Conservation (phyloP, 257 asterid species). For the Linaria vulgaris region DNA sequence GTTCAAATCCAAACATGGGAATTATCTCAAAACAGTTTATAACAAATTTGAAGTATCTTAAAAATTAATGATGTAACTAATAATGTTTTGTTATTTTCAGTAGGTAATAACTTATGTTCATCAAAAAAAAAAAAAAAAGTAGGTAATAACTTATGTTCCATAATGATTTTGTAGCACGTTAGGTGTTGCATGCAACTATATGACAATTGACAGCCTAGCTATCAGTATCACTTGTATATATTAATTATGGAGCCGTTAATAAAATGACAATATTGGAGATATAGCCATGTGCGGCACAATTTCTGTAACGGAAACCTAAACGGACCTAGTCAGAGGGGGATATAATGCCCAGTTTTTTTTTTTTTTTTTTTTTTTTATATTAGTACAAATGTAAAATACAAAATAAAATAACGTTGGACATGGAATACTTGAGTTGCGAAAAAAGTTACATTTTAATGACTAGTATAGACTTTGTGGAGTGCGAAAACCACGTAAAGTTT, state of each 20-base stretch:
- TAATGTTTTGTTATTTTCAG: too few species aligned
- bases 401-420: too few species aligned
- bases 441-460: too few species aligned
- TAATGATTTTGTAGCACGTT: neutral
- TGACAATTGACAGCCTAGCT: slow-evolving; percentile 11
- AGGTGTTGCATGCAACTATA: slow-evolving; percentile 19
- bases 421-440: neutral
- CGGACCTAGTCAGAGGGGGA: neutral
- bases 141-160: neutral
- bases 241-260: slow-evolving; percentile 46
- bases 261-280: slow-evolving; percentile 32
- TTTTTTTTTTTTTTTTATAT: neutral
- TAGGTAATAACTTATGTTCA: neutral
- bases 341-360: neutral
- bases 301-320: slow-evolving; percentile 21
- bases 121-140: neutral
- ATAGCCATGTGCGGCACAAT: slow-evolving; percentile 18
- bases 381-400: too few species aligned
- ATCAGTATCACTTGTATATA: too few species aligned
- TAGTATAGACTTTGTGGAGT: too few species aligned
- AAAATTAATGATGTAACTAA: too few species aligned
- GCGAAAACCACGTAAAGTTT: too few species aligned
- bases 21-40: too few species aligned
- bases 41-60: too few species aligned
- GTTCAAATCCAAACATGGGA: slow-evolving; percentile 25